Evolutionary conservation across 495 filamentous ascomycete species (phyloP), one percentile per base, ranked within the genome.

Genomic region (Terfezia claveryi): DNA sequence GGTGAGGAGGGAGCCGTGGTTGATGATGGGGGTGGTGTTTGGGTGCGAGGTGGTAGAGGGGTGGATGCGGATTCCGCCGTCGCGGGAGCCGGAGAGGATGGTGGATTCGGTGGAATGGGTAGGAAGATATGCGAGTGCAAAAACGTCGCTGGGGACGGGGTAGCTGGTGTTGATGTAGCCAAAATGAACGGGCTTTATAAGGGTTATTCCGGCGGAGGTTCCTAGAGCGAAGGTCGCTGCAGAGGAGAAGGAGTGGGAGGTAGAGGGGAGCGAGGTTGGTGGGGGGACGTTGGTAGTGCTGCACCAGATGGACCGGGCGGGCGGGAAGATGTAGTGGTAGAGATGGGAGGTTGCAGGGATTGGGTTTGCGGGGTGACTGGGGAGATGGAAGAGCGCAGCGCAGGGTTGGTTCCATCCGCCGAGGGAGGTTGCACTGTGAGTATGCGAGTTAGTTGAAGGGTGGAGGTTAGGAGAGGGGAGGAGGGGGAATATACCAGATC

Each of bases 401-500:
- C 17, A 46, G 12, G 41, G 41, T 4, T 4, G 41, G 41, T 46
- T 46, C 4, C 4, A 20, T 14, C 55, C 61, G 20, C 61, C 61
- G 49, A 64, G 54, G 38, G 53, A 60, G n/a, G 61, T 60, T 55
- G 57, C 57, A 44, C 61, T 63, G 49, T 46, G 41, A 4, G 41
- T 46, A 32, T 32, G 37, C 17, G 50, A 8, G 37, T 54, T 36
- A 32, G 36, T 41, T 2, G 14, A n/a, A 14, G 7, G 23, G 37
- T 46, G 36, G 50, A 16, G 54, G 23, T 41, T 38, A 51, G 55
- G 27, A 44, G 23, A 59, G 53, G 23, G 17, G 32, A 56, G 17
- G 23, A 66, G 41, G 41, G 17, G 8, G 4, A 72, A 72, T 64
- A 75, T 73, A 67, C 73, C 72, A 52, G 66, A 32, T 32, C 71